Base-by-base conservation (phyloP, 139 green algal genomes). In the Gonium pectorale region DNA sequence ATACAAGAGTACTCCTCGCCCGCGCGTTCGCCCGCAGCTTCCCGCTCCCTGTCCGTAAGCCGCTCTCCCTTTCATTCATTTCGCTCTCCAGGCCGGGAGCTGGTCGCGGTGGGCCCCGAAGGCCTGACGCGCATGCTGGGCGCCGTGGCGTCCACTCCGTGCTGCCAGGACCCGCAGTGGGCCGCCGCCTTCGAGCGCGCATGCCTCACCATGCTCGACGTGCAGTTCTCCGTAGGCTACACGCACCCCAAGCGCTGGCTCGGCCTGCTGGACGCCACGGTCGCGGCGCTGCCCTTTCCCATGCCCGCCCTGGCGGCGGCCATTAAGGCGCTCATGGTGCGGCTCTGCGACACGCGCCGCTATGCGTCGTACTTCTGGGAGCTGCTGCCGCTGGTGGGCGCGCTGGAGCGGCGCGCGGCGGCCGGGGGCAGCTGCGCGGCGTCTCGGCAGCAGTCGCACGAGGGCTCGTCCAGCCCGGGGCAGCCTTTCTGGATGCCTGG, bases 181-280 rank as follows among this genome's bases (percentile, higher is more conserved):
- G 79, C 64, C 5, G 64, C 64, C 0, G 79, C 46, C 46, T 85
- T 85, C 9, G 79, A 85, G 64, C 64, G 79, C 44, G 79, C 79
- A 3, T 77, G 64, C 64, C 49, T 85, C 21, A 78, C 37, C 5
- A 17, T 85, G 63, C 26, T 85, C 4, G 27, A 46, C 9, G 79
- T 85, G 46, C 79, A 85, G 64, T 85, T 85, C 27, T n/a, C 35
- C 5, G 64, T 85, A 26, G 64, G 79, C 6, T 85, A 78, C 66
- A 85, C 79, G 35, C 79, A 85, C 44, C 79, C 79, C 44, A 77
- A 85, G 64, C 79, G 79, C 26, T 85, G 79, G 79, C 26, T 77
- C 37, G 35, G 33, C 5, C 49, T 85, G 37, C 33, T 85, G 46
- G 27, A 60, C 15, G 46, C 46, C 9, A 56, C 31, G 11, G 79